A percentile compares a stretch with the other conserved stretches of the same genome.
Conservation (phyloP, 1,284 basidiomycete species). For the Pseudozyma sp. region DNA sequence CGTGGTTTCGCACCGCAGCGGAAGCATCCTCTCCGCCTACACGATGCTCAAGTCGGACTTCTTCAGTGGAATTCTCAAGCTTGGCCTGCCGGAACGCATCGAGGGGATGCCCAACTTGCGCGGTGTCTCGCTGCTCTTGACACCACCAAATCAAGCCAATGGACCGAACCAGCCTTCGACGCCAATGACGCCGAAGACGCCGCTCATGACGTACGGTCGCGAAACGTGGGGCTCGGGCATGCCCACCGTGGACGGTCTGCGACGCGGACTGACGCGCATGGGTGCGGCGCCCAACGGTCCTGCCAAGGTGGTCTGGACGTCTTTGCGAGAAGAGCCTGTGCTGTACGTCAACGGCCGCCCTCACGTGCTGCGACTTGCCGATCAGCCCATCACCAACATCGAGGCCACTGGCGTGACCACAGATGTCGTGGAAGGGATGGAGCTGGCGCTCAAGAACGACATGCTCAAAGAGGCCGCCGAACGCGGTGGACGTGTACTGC, state of each 20-base stretch:
- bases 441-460: conserved; percentile 87
- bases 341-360: conserved; percentile 78
- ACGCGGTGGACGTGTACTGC: conserved; percentile 82
- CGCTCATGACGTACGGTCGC: conserved; percentile 37
- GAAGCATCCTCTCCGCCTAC: conserved; percentile 87
- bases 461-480: conserved; percentile 82
- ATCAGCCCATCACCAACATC: conserved; percentile 70
- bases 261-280: conserved; percentile 62
- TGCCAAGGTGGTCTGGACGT: conserved; percentile 63
- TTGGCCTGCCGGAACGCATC: conserved; percentile 59
- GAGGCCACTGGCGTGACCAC: conserved; percentile 90
- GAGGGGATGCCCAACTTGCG: conserved; percentile 67
- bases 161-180: conserved; percentile 22
- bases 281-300: conserved; percentile 54
- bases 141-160: conserved; percentile 22
- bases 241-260: conserved; percentile 67
- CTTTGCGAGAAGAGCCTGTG: conserved; percentile 66
- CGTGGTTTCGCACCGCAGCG: conserved; percentile 82
- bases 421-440: conserved; percentile 91
- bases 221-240: conserved; percentile 67
- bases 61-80: conserved; percentile 73
- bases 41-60: conserved; percentile 98
- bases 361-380: conserved; percentile 83
- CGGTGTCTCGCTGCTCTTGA: conserved; percentile 56
- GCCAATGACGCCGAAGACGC: conserved; percentile 38